Conservation (phyloP, 805 yeast species). For the Yarrowia sp. region DNA sequence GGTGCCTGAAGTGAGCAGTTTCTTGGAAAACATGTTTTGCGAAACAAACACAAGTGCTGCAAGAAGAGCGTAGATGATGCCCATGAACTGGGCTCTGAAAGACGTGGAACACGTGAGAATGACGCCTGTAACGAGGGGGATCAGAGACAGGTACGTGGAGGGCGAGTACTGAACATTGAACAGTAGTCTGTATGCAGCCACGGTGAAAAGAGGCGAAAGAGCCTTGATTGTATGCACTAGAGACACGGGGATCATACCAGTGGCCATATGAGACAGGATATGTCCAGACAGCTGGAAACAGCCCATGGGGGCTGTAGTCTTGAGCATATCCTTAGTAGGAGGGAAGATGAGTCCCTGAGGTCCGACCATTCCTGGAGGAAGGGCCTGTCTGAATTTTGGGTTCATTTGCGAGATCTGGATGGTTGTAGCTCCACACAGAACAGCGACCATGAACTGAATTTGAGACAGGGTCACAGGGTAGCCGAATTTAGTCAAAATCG, state of each 20-base stretch:
- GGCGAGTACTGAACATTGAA: slow-evolving; percentile 57
- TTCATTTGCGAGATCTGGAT: slow-evolving; percentile 41
- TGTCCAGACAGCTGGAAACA: slow-evolving; percentile 91
- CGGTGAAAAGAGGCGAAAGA: slow-evolving; percentile 84
- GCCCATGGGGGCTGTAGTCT: slow-evolving; percentile 84
- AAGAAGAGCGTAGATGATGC: slow-evolving; percentile 64
- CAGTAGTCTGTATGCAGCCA: slow-evolving; percentile 64
- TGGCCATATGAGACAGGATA: slow-evolving; percentile 87
- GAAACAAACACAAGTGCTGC: slow-evolving; percentile 76
- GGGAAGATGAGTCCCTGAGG: slow-evolving; percentile 34
- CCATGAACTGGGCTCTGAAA: slow-evolving; percentile 50
- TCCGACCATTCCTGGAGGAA: slow-evolving; percentile 41
- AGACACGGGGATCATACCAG: slow-evolving; percentile 88
- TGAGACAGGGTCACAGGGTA: slow-evolving; percentile 90
- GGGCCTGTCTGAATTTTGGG: slow-evolving; percentile 38
- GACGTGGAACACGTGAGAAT: slow-evolving; percentile 57
- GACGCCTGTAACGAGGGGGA: slow-evolving; percentile 81
- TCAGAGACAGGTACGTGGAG: slow-evolving; percentile 72
- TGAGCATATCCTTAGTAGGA: slow-evolving; percentile 36
- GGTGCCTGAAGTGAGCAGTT: slow-evolving; percentile 54
- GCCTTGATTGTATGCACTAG: slow-evolving; percentile 93
- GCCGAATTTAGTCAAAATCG: slow-evolving; percentile 63
- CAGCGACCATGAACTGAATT: slow-evolving; percentile 77
- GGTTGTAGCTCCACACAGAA: slow-evolving; percentile 53
- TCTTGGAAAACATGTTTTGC: slow-evolving; percentile 84